Base-by-base conservation (phyloP, 2,329 filamentous ascomycete genomes). In the Colletotrichum chlorophyti region DNA sequence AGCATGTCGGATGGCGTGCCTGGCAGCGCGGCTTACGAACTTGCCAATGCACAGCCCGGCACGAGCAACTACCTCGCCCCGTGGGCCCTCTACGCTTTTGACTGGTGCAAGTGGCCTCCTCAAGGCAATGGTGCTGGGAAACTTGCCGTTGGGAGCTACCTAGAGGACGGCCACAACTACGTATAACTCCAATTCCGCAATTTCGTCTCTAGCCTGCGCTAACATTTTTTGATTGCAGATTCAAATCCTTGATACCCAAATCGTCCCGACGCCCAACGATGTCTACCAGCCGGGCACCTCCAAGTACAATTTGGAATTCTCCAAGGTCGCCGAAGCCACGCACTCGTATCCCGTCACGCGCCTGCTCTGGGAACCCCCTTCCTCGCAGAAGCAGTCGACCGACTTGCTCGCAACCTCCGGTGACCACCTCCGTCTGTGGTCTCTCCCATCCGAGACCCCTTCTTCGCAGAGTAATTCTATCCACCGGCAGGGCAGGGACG, bases 61-160 rank as follows among this genome's bases (percentile, higher is more conserved):
- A 96, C 94, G 63, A 96, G 92, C 80, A 97, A 94, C 72, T 97
- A 97, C 70, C 78, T 96, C 63, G 93, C 94, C 5, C 93, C 94
- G 0, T 99, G 95, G 92, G 90, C 93, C 12, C 88, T 96, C 53
- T 99, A 98, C 73, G 94, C 95, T 11, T 94, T 96, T 68, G 95
- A 99, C 77, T 99, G 95, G 95, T 99, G 95, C 79, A 99, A 99
- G 76, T 99, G 95, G 94, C 87, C 91, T 14, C 88, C 94, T 3
- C 86, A 92, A 68, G 87, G 76, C 67, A 88, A 88, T 65, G 88
- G 91, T 62, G 92, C 91, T 4, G 95, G 95, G 34, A 98, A 98
- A 75, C 84, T 99, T 66, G 95, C 95, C 11, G 83, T 99, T 34
- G 95, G 94, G 59, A 99, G 95, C 78, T 98, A 98, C 72, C 79